Evolutionary conservation across 2,329 filamentous ascomycete genomes (phyloP), one percentile per base, ranked within the genome.

Genomic region (Xylaria sp.): DNA sequence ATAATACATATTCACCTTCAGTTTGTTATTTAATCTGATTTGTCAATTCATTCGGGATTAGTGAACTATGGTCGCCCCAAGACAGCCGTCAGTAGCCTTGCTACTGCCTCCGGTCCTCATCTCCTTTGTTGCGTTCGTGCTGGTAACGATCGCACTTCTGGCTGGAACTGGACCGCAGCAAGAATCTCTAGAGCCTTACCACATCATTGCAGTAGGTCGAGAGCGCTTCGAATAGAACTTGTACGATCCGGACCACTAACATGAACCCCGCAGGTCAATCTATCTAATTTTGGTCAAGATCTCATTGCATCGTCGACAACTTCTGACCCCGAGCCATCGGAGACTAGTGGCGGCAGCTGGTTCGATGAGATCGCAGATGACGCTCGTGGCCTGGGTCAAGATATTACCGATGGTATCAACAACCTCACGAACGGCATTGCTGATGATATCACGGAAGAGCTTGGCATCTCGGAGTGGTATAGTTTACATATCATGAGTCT

Each of bases 401-500:
- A 76, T 8, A 72, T 77, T 61, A 74, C 73, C 51, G 76, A 77
- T 43, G 71, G 75, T 46, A 61, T 82, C 62, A 78, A 79, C 66
- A 73, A 79, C 33, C 69, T 82, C 35, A 73, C 74, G 4, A 76
- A 78, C 58, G 74, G 78, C 7, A 64, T 79, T 40, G 78, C 77
- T 38, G 80, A 79, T 59, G 67, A 79, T 55, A 53, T 82, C 47
- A 74, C 77, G 51, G 73, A 77, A 12, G 74, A 76, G n/a, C 72
- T 84, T 28, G 81, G 82, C 23, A 78, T 84, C 58, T 77, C 78
- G 0, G 75, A 84, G 63, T 84, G 82, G 82, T 84, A 84, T 67
- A 83, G 81, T 15, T 63, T 84, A 31, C 82, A 84, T 65, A 67
- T 84, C 67, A 80, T 82, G 79, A 76, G 77, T 40, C 71, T 75